Evolutionary conservation across 805 yeast genomes (phyloP).

Genomic region (Kluyveromyces wickerhamii): DNA sequence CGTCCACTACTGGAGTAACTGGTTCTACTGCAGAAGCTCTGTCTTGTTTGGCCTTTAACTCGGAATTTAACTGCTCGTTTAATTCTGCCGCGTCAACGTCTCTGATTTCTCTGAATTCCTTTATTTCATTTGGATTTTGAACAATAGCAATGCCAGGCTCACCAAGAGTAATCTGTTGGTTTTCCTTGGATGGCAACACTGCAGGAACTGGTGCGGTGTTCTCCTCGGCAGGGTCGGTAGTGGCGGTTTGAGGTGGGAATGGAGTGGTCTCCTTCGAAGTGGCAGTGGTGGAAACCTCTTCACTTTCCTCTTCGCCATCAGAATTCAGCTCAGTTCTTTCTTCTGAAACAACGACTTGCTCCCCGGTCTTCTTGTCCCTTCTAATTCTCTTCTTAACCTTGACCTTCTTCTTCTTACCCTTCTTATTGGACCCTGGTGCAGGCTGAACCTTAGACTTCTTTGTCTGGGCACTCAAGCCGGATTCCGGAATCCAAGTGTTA

Average conservation of each 20-base stretch:
- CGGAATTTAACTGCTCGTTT: constrained; percentile 36
- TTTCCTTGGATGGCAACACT: constrained; percentile 38
- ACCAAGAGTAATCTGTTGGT: constrained; percentile 38
- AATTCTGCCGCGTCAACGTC: constrained; percentile 52
- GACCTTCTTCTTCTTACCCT: constrained; percentile 22
- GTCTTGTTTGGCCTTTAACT: constrained; percentile 11
- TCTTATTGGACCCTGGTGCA: constrained; percentile 10
- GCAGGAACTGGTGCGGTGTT: constrained; percentile 21
- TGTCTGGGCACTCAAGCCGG: constrained; percentile 10
- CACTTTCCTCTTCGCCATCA: constrained; percentile 15
- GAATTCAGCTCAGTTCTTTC: constrained; percentile 19
- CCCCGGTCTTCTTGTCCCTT: constrained; percentile 36
- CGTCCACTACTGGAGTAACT: constrained; percentile 2
- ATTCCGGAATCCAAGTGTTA: constrained; percentile 15
- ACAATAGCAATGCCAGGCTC: constrained; percentile 61
- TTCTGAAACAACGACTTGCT: constrained; percentile 30
- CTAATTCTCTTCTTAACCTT: constrained; percentile 34
- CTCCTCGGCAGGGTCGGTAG: constrained; percentile 10
- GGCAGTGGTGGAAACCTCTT: constrained; percentile 8
- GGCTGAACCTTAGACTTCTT: constrained; percentile 8
- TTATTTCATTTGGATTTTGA: constrained; percentile 52
- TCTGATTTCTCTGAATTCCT: constrained; percentile 52
- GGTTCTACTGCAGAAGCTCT: constrained; percentile 3
- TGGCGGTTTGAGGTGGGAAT: constrained; percentile 13
- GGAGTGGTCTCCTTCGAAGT: constrained; percentile 16